Evolutionary conservation across 306 rosid genomes (phyloP).

Genomic region (Prunus fruticosa): DNA sequence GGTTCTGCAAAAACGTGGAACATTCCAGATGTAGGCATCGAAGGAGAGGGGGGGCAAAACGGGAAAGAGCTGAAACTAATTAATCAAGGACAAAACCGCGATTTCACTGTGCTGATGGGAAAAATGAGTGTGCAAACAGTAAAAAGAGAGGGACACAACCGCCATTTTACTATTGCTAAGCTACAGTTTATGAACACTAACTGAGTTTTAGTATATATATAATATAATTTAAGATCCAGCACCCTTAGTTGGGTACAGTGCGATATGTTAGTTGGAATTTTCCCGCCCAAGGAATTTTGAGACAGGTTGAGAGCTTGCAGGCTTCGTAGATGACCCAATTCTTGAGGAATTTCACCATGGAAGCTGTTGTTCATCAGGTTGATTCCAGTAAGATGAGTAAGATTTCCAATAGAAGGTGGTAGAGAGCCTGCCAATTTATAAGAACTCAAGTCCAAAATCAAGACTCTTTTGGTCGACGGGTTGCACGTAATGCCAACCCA

Average conservation of each 20-base stretch:
- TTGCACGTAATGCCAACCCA: slow-evolving; percentile 46
- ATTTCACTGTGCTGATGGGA: no score
- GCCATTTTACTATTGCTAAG: no score
- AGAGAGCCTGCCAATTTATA: slow-evolving; percentile 21
- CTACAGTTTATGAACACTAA: no score
- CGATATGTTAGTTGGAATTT: slow-evolving; percentile 32
- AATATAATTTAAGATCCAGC: not conserved
- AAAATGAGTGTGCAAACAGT: no score
- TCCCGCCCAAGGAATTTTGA: slow-evolving; percentile 22
- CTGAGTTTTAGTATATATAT: no score
- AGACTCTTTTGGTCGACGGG: slow-evolving; percentile 25
- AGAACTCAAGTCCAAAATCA: slow-evolving; percentile 15
- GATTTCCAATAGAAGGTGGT: slow-evolving; percentile 37
- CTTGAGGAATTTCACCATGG: slow-evolving; percentile 27
- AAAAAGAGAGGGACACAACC: no score
- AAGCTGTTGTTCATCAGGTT: slow-evolving; percentile 17
- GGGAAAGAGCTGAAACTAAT: no score
- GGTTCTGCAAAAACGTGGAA: no score
- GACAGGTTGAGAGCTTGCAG: slow-evolving; percentile 23
- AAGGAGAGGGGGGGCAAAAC: no score
- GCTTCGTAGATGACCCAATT: slow-evolving; percentile 12
- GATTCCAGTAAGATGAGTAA: slow-evolving; percentile 29
- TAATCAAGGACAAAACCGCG: no score
- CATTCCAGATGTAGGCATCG: no score
- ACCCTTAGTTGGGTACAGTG: slow-evolving; percentile 17